phyloP scores from a whole-genome alignment of 176 grass and related monocot species.

The Eragrostis curvula region DNA sequence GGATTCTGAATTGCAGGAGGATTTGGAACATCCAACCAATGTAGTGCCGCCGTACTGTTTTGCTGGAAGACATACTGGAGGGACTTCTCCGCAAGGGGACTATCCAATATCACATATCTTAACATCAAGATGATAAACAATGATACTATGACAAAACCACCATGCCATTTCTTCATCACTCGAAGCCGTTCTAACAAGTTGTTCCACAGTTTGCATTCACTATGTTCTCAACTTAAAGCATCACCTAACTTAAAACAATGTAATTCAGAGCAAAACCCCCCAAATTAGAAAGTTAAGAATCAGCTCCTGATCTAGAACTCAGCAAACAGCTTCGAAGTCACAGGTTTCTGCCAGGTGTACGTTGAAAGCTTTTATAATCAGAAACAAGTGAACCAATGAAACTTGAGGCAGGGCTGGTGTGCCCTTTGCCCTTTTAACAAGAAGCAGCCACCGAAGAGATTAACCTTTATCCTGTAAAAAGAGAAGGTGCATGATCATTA shows the following conservation, averaged over 20 bases:
- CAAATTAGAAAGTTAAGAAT: slow-evolving; percentile 25
- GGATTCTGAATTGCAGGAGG: slow-evolving; percentile 66
- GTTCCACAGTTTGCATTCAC: slow-evolving; percentile 22
- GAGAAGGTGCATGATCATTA: slow-evolving; percentile 23
- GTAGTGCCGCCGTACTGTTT: slow-evolving; percentile 65
- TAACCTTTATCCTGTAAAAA: slow-evolving; percentile 43
- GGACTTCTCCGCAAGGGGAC: slow-evolving; percentile 69
- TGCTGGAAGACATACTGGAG: slow-evolving; percentile 77
- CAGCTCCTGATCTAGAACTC: slow-evolving; percentile 9
- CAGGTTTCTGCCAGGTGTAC: slow-evolving; percentile 16
- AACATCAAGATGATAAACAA: slow-evolving; percentile 76
- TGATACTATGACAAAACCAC: slow-evolving; percentile 59
- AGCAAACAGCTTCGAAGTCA: slow-evolving; percentile 13
- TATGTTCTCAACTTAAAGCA: slow-evolving; percentile 21
- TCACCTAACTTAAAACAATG: slow-evolving; percentile 9
- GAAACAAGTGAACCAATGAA: neutral
- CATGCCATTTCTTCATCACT: slow-evolving; percentile 98
- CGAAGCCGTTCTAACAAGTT: slow-evolving; percentile 8
- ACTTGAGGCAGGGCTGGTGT: slow-evolving; percentile 21
- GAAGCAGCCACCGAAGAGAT: slow-evolving; percentile 34
- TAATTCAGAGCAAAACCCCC: slow-evolving; percentile 31
- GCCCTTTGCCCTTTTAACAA: slow-evolving; percentile 11
- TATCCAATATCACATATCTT: slow-evolving; percentile 85
- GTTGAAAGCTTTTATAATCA: neutral
- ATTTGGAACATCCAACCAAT: slow-evolving; percentile 72